phyloP scores from a whole-genome alignment of 805 yeast species.

The Candida takata region DNA sequence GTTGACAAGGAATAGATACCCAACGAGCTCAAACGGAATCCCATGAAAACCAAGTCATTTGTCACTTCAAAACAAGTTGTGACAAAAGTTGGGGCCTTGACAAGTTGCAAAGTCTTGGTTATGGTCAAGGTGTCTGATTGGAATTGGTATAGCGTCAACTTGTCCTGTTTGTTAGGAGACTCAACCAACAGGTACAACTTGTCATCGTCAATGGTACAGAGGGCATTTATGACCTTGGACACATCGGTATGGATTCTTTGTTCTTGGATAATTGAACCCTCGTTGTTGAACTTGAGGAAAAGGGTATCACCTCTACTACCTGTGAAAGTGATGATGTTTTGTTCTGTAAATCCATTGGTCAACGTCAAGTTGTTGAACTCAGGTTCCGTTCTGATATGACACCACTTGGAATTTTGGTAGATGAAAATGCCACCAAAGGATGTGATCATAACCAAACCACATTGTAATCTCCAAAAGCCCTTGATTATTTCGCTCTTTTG shows the following conservation, averaged over 20 bases:
- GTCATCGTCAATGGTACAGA: constrained; percentile 26
- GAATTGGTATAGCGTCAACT: constrained; percentile 38
- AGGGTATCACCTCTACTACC: constrained; percentile 37
- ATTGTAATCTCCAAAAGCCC: constrained; percentile 43
- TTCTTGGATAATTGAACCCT: constrained; percentile 26
- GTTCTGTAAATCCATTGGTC: constrained; percentile 33
- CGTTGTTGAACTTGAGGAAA: constrained; percentile 33
- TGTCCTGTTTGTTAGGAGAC: constrained; percentile 60
- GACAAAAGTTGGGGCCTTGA: constrained; percentile 44
- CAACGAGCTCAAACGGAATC: constrained; percentile 66
- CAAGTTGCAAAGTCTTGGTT: constrained; percentile 16
- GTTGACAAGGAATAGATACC: constrained; percentile 42
- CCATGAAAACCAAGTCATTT: constrained; percentile 43
- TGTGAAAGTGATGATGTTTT: constrained; percentile 29
- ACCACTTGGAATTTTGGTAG: constrained; percentile 24
- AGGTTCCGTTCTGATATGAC: constrained; percentile 14
- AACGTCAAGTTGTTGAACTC: constrained; percentile 34
- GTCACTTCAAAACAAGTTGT: constrained; percentile 51
- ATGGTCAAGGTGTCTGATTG: constrained; percentile 26
- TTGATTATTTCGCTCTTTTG: constrained; percentile 51
- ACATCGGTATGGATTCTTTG: constrained; percentile 23
- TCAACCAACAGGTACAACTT: constrained; percentile 42
- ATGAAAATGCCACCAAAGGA: constrained; percentile 49
- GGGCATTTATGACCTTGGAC: constrained; percentile 44
- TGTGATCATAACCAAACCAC: constrained; percentile 46